Conservation (phyloP, 2,329 filamentous ascomycete species). For the Colletotrichum sp. region DNA sequence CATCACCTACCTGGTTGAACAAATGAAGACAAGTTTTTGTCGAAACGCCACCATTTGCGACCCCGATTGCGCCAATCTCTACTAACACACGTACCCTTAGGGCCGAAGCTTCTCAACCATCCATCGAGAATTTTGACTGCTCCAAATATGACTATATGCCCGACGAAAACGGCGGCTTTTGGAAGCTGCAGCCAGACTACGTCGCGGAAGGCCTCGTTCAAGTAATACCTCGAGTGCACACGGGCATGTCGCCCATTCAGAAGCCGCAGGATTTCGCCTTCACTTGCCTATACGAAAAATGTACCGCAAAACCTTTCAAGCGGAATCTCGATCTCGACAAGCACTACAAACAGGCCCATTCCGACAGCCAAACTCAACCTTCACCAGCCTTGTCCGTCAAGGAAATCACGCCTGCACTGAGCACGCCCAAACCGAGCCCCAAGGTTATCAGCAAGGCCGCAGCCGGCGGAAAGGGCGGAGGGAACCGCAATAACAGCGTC, state of each 20-base stretch:
- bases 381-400: slow-evolving; percentile 16
- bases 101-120: slow-evolving; percentile 2
- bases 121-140: slow-evolving; percentile 18
- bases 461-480: neutral
- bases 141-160: slow-evolving; percentile 23
- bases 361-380: slow-evolving; percentile 23
- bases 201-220: slow-evolving; percentile 8
- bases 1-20: neutral
- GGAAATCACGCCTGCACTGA: slow-evolving; percentile 14
- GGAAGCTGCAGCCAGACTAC: slow-evolving; percentile 18
- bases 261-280: slow-evolving; percentile 17
- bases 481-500: slow-evolving; percentile 12
- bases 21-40: neutral
- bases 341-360: slow-evolving; percentile 56
- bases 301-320: slow-evolving; percentile 51
- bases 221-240: slow-evolving; percentile 13
- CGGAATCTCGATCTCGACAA: slow-evolving; percentile 59
- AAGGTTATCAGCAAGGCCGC: slow-evolving; percentile 12
- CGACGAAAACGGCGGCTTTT: slow-evolving; percentile 21
- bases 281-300: slow-evolving; percentile 43
- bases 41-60: neutral
- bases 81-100: neutral
- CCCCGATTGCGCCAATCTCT: neutral
- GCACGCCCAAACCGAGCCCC: slow-evolving; percentile 13
- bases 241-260: slow-evolving; percentile 17